Conservation (phyloP, 2,329 filamentous ascomycete species). For the Ophiostoma sp. region DNA sequence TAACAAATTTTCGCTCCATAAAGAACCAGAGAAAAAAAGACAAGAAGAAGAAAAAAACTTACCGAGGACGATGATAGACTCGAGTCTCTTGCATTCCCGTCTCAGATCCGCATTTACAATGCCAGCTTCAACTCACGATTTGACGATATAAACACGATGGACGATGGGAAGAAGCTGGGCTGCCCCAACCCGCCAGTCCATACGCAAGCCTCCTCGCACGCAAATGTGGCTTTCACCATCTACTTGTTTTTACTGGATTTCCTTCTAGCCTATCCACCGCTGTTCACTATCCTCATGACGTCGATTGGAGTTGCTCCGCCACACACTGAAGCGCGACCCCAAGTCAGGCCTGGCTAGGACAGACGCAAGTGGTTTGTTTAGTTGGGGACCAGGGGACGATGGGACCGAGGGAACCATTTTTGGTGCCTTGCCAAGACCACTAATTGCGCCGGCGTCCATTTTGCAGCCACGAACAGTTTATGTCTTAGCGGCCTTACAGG, state of each 20-base stretch:
- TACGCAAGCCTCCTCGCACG: not conserved
- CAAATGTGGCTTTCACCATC: not conserved
- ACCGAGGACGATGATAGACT: too few species aligned
- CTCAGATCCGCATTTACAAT: too few species aligned
- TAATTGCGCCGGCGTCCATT: not conserved
- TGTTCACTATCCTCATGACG: not conserved
- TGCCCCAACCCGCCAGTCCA: not conserved
- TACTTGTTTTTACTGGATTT: not conserved
- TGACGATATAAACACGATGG: not conserved
- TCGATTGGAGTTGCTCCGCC: not conserved
- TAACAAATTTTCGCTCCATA: too few species aligned
- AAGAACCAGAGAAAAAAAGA: too few species aligned
- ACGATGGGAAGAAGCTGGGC: not conserved
- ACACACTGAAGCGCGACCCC: not conserved
- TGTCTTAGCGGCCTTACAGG: not conserved
- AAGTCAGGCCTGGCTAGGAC: not conserved
- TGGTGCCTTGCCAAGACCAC: slow-evolving; percentile 13
- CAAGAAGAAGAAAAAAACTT: too few species aligned
- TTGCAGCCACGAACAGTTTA: not conserved
- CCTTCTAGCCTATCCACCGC: not conserved
- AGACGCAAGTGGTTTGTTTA: not conserved
- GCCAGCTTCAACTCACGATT: not conserved
- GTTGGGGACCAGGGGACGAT: too few species aligned
- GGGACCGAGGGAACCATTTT: not conserved
- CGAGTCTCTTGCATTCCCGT: too few species aligned